These are phyloP conservation scores for Leccinum solheimii DNA, from an alignment of 1,284 basidiomycete genomes.

Conservation along the genomic window DNA sequence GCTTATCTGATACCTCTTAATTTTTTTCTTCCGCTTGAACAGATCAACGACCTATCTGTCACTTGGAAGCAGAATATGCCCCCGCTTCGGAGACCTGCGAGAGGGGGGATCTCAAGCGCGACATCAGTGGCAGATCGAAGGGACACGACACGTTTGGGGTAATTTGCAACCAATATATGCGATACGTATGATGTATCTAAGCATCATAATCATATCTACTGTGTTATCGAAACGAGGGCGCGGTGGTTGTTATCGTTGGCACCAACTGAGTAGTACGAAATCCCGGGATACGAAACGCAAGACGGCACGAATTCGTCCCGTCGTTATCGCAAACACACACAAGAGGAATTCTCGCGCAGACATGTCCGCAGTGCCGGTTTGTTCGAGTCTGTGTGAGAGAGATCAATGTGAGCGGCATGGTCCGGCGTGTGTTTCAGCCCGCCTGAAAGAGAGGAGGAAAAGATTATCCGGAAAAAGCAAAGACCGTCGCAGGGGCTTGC, in stretches of 20 bases:
- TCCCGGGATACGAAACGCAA: not conserved
- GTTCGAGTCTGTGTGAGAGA: constrained; percentile 11
- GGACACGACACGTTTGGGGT: constrained; percentile 13
- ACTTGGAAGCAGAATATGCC: not conserved
- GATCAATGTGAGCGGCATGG: not conserved
- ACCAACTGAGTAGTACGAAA: not conserved
- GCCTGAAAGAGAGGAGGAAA: not conserved
- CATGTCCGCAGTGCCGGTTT: constrained; percentile 7
- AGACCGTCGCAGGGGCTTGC: not conserved
- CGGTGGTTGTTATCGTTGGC: not conserved
- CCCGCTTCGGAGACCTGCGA: not conserved
- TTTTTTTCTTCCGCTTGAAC: not conserved
- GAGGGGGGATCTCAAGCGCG: not conserved
- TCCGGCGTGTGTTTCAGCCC: not conserved
- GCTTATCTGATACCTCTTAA: constrained; percentile 1
- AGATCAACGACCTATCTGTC: not conserved
- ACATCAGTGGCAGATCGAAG: not conserved
- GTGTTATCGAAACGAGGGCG: constrained; percentile 1
- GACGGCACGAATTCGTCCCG: not conserved
- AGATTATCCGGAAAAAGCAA: not conserved
- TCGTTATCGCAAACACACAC: constrained; percentile 9
- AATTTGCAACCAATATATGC: constrained; percentile 12
- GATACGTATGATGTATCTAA: not conserved
- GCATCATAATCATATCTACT: not conserved
- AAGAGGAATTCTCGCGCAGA: not conserved